These are phyloP conservation scores for Coffea eugenioides DNA, from an alignment of 257 asterid species.

Conservation along the genomic window DNA sequence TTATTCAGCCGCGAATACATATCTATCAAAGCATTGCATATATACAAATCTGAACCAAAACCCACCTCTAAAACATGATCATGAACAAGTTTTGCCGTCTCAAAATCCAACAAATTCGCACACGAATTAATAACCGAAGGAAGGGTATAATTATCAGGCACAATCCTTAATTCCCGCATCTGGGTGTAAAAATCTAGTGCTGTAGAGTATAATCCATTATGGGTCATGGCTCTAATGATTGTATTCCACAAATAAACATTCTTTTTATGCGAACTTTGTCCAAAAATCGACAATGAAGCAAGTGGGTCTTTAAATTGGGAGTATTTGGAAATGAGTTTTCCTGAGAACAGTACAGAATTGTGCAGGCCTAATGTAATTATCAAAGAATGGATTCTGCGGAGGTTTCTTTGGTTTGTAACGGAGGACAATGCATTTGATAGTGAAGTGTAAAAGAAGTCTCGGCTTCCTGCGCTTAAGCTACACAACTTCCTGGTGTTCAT, in stretches of 20 bases:
- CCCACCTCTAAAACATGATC: constrained; percentile 49
- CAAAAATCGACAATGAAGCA: constrained; percentile 48
- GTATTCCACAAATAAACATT: constrained; percentile 63
- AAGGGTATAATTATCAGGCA: constrained; percentile 63
- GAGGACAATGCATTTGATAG: constrained; percentile 53
- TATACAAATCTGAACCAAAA: constrained; percentile 59
- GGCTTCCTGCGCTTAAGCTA: constrained; percentile 14
- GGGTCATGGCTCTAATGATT: constrained; percentile 72
- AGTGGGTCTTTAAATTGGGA: constrained; percentile 56
- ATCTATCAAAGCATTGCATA: constrained; percentile 63
- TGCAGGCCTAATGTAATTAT: constrained; percentile 50
- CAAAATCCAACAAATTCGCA: constrained; percentile 51
- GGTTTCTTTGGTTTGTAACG: constrained; percentile 31
- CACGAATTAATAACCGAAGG: constrained; percentile 79
- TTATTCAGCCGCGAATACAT: constrained; percentile 61
- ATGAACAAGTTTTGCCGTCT: constrained; percentile 49
- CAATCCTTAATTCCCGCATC: constrained; percentile 48
- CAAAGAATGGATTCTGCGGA: constrained; percentile 53
- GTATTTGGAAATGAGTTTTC: constrained; percentile 67
- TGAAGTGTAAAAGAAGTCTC: constrained; percentile 24
- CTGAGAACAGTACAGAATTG: constrained; percentile 46
- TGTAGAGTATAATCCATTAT: constrained; percentile 41
- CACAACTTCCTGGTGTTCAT: constrained; percentile 29
- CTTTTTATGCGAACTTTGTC: constrained; percentile 17
- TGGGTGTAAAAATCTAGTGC: constrained; percentile 57